These are phyloP conservation scores for Tuctoria greenei DNA, from an alignment of 176 grass and related monocot genomes.

Conservation along the genomic window DNA sequence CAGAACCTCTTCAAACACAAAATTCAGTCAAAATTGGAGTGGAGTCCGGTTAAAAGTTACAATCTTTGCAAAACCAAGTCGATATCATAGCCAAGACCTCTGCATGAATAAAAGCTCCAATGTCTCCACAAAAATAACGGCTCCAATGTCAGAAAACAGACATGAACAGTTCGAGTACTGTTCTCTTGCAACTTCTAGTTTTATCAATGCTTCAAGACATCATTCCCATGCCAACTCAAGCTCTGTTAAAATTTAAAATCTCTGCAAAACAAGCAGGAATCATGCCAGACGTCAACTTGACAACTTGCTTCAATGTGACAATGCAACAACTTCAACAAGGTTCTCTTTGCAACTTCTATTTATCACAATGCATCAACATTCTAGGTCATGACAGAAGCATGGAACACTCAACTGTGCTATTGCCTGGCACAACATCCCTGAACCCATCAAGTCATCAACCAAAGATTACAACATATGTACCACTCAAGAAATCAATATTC, in stretches of 20 bases:
- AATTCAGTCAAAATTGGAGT: not conserved
- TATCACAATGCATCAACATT: not conserved
- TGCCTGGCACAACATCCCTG: not conserved
- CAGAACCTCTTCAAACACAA: not conserved
- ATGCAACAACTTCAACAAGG: no score
- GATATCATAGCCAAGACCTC: not conserved
- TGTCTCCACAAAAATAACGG: no score
- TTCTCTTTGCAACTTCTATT: not conserved
- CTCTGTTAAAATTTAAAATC: not conserved
- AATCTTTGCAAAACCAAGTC: not conserved
- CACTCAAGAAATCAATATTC: not conserved
- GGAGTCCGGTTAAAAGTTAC: not conserved
- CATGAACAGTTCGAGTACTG: no score
- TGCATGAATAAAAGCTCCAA: no score
- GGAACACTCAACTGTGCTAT: not conserved
- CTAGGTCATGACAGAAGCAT: not conserved
- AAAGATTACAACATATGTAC: not conserved
- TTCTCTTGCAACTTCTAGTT: not conserved
- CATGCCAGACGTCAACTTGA: not conserved
- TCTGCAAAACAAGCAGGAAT: not conserved
- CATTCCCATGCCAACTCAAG: not conserved
- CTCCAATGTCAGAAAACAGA: no score
- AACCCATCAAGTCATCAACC: not conserved
- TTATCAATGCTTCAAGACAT: not conserved
- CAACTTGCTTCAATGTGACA: no score